Conservation (phyloP, 2,329 filamentous ascomycete genomes). For the Lizonia empirigonia region DNA sequence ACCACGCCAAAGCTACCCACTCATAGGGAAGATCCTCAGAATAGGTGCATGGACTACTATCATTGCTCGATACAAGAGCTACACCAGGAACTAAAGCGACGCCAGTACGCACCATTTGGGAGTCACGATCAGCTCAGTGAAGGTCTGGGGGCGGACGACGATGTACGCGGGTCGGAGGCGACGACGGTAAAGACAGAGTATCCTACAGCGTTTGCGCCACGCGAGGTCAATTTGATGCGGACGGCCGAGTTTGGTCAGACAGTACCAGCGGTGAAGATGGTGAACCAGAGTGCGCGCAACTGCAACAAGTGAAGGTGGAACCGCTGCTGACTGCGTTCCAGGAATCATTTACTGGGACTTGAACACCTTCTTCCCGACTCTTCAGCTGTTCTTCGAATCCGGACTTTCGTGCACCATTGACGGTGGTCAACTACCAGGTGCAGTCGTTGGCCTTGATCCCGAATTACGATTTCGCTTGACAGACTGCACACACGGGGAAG, state of each 20-base stretch:
- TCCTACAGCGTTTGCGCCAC: neutral
- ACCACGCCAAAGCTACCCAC: too few relatives aligned
- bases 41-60: conserved; percentile 35
- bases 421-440: conserved; percentile 18
- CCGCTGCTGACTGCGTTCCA: conserved; percentile 8
- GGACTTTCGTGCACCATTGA: conserved; percentile 36
- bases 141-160: conserved; percentile 26
- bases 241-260: conserved; percentile 22
- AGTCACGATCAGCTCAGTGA: conserved; percentile 30
- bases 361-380: conserved; percentile 38
- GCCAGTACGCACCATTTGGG: conserved; percentile 14
- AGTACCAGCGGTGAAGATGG: conserved; percentile 15
- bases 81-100: conserved; percentile 25
- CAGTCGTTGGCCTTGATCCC: conserved; percentile 31
- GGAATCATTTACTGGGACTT: conserved; percentile 36
- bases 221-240: conserved; percentile 2
- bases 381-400: conserved; percentile 41
- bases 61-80: conserved; percentile 24
- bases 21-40: too few relatives aligned
- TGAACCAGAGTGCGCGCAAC: conserved; percentile 28
- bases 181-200: conserved; percentile 26
- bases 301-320: neutral
- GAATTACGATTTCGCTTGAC: conserved; percentile 36
- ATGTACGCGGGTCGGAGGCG: conserved; percentile 22
- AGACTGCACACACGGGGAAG: conserved; percentile 35